Evolutionary conservation across 768 basidiomycete genomes (phyloP).

Genomic region (Amanita molliuscula): DNA sequence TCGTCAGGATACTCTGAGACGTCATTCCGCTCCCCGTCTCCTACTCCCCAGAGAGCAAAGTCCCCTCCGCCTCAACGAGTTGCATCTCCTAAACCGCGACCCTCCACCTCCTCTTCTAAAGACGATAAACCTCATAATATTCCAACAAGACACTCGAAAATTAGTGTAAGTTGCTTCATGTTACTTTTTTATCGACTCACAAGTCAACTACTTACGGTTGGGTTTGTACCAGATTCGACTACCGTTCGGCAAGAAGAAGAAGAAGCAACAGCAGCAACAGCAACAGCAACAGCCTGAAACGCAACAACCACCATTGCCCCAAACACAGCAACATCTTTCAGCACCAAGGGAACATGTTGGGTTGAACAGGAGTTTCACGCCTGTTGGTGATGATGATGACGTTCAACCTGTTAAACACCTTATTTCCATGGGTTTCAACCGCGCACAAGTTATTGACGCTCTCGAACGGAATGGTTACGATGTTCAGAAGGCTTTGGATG

Average conservation of each 20-base stretch:
- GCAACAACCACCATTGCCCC: constrained; percentile 27
- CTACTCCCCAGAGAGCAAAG: constrained; percentile 18
- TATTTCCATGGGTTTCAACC: constrained; percentile 84
- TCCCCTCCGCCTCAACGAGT: constrained; percentile 38
- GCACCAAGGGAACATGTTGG: constrained; percentile 33
- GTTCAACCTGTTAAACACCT: constrained; percentile 71
- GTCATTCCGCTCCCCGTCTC: constrained; percentile 18
- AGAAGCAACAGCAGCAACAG: constrained; percentile 31
- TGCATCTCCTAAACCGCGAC: constrained; percentile 48
- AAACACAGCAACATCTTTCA: constrained; percentile 20
- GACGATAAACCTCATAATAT: constrained; percentile 52
- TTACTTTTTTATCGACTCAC: not conserved
- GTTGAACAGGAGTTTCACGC: constrained; percentile 25
- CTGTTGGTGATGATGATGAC: constrained; percentile 53
- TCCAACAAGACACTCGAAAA: constrained; percentile 55
- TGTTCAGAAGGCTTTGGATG: constrained; percentile 68
- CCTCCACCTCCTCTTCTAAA: constrained; percentile 52
- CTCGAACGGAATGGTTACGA: constrained; percentile 82
- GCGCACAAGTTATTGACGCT: constrained; percentile 71
- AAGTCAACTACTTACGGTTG: not conserved
- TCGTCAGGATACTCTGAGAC: not conserved
- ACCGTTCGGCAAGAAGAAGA: constrained; percentile 73
- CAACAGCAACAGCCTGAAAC: constrained; percentile 20
- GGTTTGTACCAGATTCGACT: constrained; percentile 48
- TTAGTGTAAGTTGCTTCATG: constrained; percentile 52